Conservation (phyloP, 495 filamentous ascomycete genomes). For the Penicillium antarcticum region DNA sequence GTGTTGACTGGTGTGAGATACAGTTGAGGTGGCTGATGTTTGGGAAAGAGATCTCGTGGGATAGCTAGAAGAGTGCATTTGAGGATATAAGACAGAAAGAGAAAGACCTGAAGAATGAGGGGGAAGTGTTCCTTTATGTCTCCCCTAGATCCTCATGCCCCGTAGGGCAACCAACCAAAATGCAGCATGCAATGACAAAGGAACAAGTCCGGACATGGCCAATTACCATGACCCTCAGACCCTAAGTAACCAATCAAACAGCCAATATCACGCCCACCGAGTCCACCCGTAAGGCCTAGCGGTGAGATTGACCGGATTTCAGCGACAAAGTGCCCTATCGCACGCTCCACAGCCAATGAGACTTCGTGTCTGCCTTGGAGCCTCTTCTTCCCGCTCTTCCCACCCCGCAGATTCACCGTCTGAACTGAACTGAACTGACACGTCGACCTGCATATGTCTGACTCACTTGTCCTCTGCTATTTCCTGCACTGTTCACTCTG, state of each 20-base stretch:
- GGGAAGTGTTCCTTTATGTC: conserved; percentile 13
- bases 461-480: too few relatives aligned
- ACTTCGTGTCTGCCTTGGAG: neutral
- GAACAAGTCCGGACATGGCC: neutral
- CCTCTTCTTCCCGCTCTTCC: neutral
- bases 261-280: neutral
- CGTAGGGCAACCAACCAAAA: conserved; percentile 29
- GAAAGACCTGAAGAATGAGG: neutral
- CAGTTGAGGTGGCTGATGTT: conserved; percentile 20
- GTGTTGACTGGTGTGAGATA: conserved; percentile 14
- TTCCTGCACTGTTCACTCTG: too few relatives aligned
- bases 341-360: neutral
- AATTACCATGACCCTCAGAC: neutral
- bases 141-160: conserved; percentile 13
- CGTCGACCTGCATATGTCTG: neutral
- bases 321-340: neutral
- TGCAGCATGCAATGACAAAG: neutral
- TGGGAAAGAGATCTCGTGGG: conserved; percentile 23
- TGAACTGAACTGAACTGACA: neutral
- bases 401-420: conserved; percentile 5
- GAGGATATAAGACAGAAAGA: neutral
- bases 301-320: neutral
- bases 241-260: neutral
- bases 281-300: neutral
- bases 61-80: conserved; percentile 20